Evolutionary conservation across 129 eudicot genomes (phyloP).

Genomic region (Solidago caesia): DNA sequence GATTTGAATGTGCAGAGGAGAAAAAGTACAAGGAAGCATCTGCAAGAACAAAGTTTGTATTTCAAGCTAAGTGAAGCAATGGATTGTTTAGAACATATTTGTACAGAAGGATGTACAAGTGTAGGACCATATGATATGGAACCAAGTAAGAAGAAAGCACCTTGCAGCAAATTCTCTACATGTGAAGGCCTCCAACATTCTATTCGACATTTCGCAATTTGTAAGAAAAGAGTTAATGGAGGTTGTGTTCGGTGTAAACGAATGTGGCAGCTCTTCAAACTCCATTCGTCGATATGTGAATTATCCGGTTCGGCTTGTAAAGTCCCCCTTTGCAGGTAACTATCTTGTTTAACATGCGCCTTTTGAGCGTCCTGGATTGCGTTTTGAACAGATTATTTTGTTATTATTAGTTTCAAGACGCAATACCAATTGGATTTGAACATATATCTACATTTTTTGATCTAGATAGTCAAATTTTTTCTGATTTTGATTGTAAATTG

Average conservation of each 20-base stretch:
- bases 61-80: conserved; percentile 85
- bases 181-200: conserved; percentile 81
- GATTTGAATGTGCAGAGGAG: conserved; percentile 58
- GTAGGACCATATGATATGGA: conserved; percentile 83
- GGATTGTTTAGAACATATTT: conserved; percentile 93
- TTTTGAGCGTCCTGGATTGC: background rate
- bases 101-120: conserved; percentile 87
- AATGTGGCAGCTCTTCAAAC: conserved; percentile 89
- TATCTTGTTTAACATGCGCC: background rate
- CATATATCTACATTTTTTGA: background rate
- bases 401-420: background rate
- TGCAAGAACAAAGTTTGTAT: conserved; percentile 66
- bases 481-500: background rate
- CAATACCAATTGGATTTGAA: background rate
- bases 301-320: conserved; percentile 61
- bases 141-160: conserved; percentile 55
- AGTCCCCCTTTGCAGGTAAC: conserved; percentile 95
- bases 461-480: background rate
- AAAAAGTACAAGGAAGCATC: conserved; percentile 57
- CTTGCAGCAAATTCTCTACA: conserved; percentile 73
- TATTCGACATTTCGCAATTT: conserved; percentile 70
- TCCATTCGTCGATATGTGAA: conserved; percentile 86
- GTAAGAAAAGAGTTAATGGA: conserved; percentile 74
- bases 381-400: background rate
- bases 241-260: conserved; percentile 86